These are phyloP conservation scores for Apiospora saccharicola DNA, from an alignment of 2,329 filamentous ascomycete species.

Conservation along the genomic window DNA sequence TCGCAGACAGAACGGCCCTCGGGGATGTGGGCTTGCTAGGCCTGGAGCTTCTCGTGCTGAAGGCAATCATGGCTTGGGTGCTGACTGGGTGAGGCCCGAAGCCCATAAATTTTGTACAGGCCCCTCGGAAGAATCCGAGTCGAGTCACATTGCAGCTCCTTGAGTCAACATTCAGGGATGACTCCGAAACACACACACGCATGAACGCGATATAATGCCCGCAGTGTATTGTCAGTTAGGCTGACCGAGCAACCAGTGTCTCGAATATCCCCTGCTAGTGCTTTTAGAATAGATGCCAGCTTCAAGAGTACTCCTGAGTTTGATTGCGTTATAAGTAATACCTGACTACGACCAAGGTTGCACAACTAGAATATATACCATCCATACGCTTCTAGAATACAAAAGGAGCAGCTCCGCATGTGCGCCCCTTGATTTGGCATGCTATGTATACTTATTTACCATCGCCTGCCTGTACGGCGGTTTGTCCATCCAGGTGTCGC, in stretches of 20 bases:
- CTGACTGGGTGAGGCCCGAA: neutral
- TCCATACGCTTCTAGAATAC: no score
- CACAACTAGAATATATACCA: no score
- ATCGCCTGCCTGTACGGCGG: no score
- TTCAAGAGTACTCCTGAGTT: neutral
- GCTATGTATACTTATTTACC: no score
- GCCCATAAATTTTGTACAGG: neutral
- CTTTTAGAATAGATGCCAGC: neutral
- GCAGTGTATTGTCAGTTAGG: neutral
- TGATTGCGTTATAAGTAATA: neutral
- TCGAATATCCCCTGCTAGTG: neutral
- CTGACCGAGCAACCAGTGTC: neutral
- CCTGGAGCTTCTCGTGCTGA: conserved; percentile 43
- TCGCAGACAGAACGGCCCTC: conserved; percentile 51
- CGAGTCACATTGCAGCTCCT: neutral
- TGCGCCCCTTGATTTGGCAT: no score
- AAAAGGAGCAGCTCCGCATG: no score
- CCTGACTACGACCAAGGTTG: no score
- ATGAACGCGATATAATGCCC: neutral
- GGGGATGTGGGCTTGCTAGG: conserved; percentile 46
- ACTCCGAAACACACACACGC: neutral
- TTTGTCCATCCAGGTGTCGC: no score
- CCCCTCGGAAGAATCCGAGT: neutral
- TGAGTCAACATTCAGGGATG: neutral
- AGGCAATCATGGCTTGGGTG: conserved; percentile 44